Evolutionary conservation across 306 rosid species (phyloP).

Genomic region (Quercus dentata): DNA sequence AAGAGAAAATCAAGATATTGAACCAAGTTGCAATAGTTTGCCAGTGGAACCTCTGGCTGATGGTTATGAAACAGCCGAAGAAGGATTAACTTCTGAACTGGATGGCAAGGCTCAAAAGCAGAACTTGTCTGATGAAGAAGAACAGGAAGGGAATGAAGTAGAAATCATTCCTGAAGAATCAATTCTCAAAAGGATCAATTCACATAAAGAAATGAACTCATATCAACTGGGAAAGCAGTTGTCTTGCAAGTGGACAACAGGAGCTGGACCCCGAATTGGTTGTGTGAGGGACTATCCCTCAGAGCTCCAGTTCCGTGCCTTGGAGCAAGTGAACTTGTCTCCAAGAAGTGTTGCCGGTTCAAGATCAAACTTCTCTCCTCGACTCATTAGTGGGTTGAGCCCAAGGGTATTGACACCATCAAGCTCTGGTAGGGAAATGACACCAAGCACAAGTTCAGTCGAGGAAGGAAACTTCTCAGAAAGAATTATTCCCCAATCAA

Average conservation of each 20-base stretch:
- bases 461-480: slow-evolving; percentile 15
- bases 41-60: slow-evolving; percentile 21
- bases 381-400: slow-evolving; percentile 27
- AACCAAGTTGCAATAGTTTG: slow-evolving; percentile 1
- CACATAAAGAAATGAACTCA: slow-evolving; percentile 71
- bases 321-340: slow-evolving; percentile 86
- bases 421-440: slow-evolving; percentile 22
- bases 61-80: slow-evolving; percentile 24
- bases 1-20: slow-evolving; percentile 23
- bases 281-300: slow-evolving; percentile 90
- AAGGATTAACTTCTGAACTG: slow-evolving; percentile 14
- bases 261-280: slow-evolving; percentile 95
- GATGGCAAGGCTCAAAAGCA: slow-evolving; percentile 26
- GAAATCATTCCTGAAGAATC: slow-evolving; percentile 64
- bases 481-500: slow-evolving; percentile 21
- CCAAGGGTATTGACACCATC: slow-evolving; percentile 29
- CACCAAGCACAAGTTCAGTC: background rate
- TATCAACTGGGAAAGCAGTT: slow-evolving; percentile 86
- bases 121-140: slow-evolving; percentile 32
- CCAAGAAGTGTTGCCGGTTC: slow-evolving; percentile 52
- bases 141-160: slow-evolving; percentile 36
- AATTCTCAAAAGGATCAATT: slow-evolving; percentile 69
- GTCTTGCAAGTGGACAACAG: slow-evolving; percentile 97
- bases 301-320: slow-evolving; percentile 73
- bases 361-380: slow-evolving; percentile 37